These are phyloP conservation scores for Rhizophagus clarus DNA, from an alignment of 192 early-diverging fungal species.

Conservation along the genomic window DNA sequence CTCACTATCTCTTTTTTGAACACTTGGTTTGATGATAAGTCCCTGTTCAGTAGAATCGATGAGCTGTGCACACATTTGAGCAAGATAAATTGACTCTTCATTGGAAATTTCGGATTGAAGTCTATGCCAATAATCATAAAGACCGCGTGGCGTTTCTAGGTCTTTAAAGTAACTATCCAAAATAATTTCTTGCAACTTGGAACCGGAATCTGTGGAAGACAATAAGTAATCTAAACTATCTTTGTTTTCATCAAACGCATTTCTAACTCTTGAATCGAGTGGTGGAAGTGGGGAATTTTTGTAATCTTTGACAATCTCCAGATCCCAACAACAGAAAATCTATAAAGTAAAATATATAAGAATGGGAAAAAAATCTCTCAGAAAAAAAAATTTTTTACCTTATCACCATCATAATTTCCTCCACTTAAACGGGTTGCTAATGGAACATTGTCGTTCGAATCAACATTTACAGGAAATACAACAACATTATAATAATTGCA, in stretches of 20 bases:
- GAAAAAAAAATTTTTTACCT: neutral
- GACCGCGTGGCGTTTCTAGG: neutral
- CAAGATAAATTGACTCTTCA: neutral
- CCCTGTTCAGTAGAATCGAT: constrained; percentile 43
- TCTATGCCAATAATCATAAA: neutral
- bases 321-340: constrained; percentile 48
- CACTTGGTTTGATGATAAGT: constrained; percentile 9
- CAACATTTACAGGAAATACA: constrained; percentile 6
- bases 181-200: neutral
- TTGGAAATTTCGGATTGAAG: neutral
- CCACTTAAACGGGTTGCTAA: constrained; percentile 14
- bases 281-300: constrained; percentile 4
- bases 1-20: constrained; percentile 1
- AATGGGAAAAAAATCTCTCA: no score
- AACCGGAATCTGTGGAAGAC: no score
- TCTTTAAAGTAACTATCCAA: neutral
- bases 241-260: constrained; percentile 30
- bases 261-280: constrained; percentile 4
- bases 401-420: constrained; percentile 32
- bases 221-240: neutral
- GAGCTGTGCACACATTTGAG: constrained; percentile 37
- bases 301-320: constrained; percentile 30
- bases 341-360: constrained; percentile 20
- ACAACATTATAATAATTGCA: constrained; percentile 23
- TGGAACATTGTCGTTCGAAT: neutral